Base-by-base conservation (phyloP, 2,329 filamentous ascomycete species). In the Knufia fluminis region DNA sequence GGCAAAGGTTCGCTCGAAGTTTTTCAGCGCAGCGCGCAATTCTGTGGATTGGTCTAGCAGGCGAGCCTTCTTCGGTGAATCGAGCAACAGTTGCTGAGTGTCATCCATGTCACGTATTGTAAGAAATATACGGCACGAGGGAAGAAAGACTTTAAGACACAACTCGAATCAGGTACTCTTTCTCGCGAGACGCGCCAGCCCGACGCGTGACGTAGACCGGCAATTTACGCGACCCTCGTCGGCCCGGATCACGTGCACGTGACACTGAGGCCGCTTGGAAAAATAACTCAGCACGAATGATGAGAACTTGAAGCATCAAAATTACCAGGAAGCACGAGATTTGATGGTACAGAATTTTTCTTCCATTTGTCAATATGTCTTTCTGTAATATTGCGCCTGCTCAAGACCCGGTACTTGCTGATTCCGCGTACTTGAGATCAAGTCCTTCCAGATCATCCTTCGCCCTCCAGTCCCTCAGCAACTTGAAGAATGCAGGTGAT, bases 1-100 rank as follows among this genome's bases (percentile, higher is more conserved):
- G 4, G 69, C 62, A 54, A 74, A 74, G 0, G 62, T 62, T 40
- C 67, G 64, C 57, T 75, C 72, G 67, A 70, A 75, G 51, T 68
- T 63, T 54, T 74, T 75, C 36, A 75, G 54, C 53, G 70, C 66
- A 3, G 62, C 60, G 22, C 71, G 70, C 16, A 73, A 58, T 35
- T 55, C 56, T 20, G 61, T 55, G 32, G 66, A 62, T 49, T 62
- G 50, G 48, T 59, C 46, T 33, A 57, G 38, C 54, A 54, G 39
- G 49, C 44, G 39, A 17, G 17, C 41, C 36, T 45, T 51, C 36
- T 55, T 57, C 4, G 55, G 58, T n/a, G 56, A 58, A 47, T 59
- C 57, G 1, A 58, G 42, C 3, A 58, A 51, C 3, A 8, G 9
- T 14, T n/a, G 7, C n/a, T 36, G 33, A 16, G 7, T 17, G 4